phyloP scores from a whole-genome alignment of 441 rosid species.

The Gossypium aridum region DNA sequence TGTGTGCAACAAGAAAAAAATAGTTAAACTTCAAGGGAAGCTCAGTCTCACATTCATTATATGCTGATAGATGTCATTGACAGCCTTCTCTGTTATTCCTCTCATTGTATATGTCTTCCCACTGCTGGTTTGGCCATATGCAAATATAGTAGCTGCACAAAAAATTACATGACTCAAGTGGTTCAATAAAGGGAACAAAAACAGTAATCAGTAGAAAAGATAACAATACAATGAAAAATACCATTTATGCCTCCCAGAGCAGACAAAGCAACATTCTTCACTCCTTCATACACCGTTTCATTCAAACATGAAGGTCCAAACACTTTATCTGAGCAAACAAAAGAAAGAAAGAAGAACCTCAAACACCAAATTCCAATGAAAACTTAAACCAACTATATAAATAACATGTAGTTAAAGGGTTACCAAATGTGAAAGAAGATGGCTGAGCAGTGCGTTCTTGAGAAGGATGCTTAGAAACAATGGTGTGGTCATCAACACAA shows the following conservation, averaged over 20 bases:
- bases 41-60: conserved; percentile 56
- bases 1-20: not conserved
- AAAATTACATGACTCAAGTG: not conserved
- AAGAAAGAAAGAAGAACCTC: not conserved
- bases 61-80: conserved; percentile 84
- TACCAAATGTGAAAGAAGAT: conserved; percentile 81
- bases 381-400: not conserved
- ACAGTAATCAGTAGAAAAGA: not conserved
- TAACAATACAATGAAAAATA: conserved; percentile 23
- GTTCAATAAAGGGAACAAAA: not conserved
- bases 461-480: conserved; percentile 58
- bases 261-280: conserved; percentile 93
- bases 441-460: conserved; percentile 74
- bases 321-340: conserved; percentile 63
- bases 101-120: conserved; percentile 98
- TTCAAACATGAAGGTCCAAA: conserved; percentile 76
- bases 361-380: not conserved
- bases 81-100: conserved; percentile 98
- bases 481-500: conserved; percentile 75
- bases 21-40: not conserved
- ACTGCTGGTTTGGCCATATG: conserved; percentile 99
- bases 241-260: conserved; percentile 97
- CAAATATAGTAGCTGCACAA: conserved; percentile 86
- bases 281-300: conserved; percentile 91
- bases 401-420: no score